Base-by-base conservation (phyloP, 2,329 filamentous ascomycete genomes). In the Aspergillus pseudoviridinutans region DNA sequence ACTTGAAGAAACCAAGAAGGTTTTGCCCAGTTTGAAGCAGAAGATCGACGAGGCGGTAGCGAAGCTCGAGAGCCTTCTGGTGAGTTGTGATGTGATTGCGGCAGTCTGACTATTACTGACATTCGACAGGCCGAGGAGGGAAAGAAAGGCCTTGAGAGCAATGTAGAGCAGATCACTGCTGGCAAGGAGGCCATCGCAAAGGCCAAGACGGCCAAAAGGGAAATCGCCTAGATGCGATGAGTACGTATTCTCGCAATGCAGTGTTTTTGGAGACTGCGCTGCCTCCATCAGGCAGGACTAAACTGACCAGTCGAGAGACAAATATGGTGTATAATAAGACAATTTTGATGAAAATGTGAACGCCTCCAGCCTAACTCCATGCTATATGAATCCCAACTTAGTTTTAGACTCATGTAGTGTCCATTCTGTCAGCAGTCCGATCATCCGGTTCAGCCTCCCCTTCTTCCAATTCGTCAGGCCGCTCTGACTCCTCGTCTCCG, bases 1-100 rank as follows among this genome's bases (percentile, higher is more conserved):
- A 24, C 79, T 92, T n/a, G 86, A 92, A 63, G 90, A 99, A 78
- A 97, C 94, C 8, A 89, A 89, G 71, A 89, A 87, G 56, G 85
- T 97, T 28, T 89, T 97, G 66, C 87, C 82, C 2, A 85, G 85
- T 1, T 77, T 97, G 63, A 84, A 83, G 66, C 73, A 84, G 68
- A 88, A 90, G 68, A 91, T 97, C 65, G 76, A 75, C 49, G 85
- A 88, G 56, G 88, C 91, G 1, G 78, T 92, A 44, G 79, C 83
- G 57, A 90, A 87, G 70, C 80, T 97, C 51, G 86, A 95, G 76
- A 84, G 88, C 64, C 82, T 91, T 73, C 79, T 97, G 66, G 90
- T 92, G 65, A 78, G 84, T 84, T 80, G 65, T 32, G 20, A 9
- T 41, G 10, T 42, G 35, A 24, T 52, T n/a, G 20, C 49, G 24